Base-by-base conservation (phyloP, 202 grass and related monocot genomes). In the Panicum hallii region DNA sequence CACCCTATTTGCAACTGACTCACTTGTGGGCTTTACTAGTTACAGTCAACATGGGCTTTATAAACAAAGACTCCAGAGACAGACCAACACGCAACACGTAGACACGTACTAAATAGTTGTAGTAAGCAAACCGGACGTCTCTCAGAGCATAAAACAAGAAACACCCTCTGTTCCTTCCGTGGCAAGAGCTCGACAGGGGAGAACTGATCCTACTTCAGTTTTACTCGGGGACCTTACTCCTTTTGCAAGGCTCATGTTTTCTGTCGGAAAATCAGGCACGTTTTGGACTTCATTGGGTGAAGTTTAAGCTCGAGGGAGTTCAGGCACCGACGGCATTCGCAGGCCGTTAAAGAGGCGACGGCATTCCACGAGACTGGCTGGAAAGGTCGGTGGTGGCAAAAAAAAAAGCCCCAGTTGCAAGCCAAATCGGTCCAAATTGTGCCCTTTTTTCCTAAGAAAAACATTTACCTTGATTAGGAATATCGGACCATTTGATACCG, bases 241-340 rank as follows among this genome's bases (percentile, higher is more conserved):
- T 30, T 61, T 62, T 7, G 11, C 23, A 5, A 7, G 50, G 28
- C 5, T 65, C 30, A 65, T 40, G 63, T 65, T 38, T 3, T 36
- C 63, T 38, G 63, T 65, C 28, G 63, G 63, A 65, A 65, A 65
- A 65, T 65, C 63, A 65, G 63, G 63, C 63, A 65, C 26, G 11
- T 23, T 36, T 65, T 65, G 63, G 63, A 65, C 34, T 65, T 65
- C 63, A 65, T 65, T 40, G 30, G 63, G 32, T 30, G 63, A 38
- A n/a, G 53, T n/a, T 55, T n/a, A 19, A 55, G 53, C 53, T 55
- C 53, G 53, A 6, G 9, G 19, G 19, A 9, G 17, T 55, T 55
- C 2, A 20, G 53, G 19, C 53, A 55, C 7, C 53, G 5, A 55
- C 53, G 53, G 47, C 3, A 49, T 14, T 14, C 12, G 12, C 3